A percentile compares a stretch with the other conserved stretches of the same genome.
Conservation (phyloP, 106 monocot genomes). For the Dendrobium nobile region DNA sequence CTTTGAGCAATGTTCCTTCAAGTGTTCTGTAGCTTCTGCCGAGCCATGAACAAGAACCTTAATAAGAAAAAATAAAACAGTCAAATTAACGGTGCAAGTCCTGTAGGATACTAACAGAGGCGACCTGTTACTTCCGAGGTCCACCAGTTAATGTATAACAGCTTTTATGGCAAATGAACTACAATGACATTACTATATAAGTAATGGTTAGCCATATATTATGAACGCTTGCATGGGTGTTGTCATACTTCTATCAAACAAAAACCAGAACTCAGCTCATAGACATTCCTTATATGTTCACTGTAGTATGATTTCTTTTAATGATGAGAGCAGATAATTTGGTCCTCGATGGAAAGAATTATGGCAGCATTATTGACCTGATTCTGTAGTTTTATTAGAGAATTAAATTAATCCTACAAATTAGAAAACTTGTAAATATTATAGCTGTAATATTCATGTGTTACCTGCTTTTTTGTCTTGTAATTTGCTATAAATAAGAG, state of each 20-base stretch:
- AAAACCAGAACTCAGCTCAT: neutral
- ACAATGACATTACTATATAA: neutral
- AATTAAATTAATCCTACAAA: no score
- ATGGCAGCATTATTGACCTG: no score
- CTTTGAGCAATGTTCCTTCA: slow-evolving; percentile 87
- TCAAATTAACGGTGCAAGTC: neutral
- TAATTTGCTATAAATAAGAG: no score
- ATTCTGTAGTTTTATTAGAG: no score
- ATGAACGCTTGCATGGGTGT: neutral
- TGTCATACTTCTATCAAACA: neutral
- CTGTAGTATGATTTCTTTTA: neutral
- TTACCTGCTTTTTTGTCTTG: no score
- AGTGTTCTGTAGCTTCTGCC: slow-evolving; percentile 96
- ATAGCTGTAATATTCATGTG: no score
- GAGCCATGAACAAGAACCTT: slow-evolving; percentile 96
- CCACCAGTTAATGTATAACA: neutral
- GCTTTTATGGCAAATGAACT: neutral
- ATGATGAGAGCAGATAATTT: no score
- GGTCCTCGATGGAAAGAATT: no score
- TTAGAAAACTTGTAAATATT: no score
- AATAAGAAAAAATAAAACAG: slow-evolving; percentile 11
- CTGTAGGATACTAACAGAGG: neutral
- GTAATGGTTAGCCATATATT: neutral
- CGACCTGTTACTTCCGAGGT: neutral
- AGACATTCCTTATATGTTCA: neutral